Evolutionary conservation across 108 stramenopile genomes (phyloP), one percentile per base, ranked within the genome.

Genomic region (Cyclotella atomus): DNA sequence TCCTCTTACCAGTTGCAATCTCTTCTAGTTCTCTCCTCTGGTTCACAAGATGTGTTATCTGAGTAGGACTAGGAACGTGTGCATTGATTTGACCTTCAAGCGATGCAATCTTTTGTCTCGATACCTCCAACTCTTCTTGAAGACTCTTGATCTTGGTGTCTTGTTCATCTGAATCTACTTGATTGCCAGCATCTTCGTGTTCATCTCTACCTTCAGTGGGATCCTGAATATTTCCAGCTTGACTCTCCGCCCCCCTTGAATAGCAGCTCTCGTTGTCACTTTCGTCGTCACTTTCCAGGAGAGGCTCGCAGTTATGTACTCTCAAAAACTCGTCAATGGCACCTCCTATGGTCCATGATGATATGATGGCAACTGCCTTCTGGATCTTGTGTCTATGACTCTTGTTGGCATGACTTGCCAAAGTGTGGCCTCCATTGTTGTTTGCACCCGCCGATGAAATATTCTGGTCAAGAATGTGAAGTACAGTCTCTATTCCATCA

Each of bases 201-300:
- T 65, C 28, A 1, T 49, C 65, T 2, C 29, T n/a, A 19, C 33
- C 57, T 32, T 32, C 24, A 4, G n/a, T n/a, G n/a, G n/a, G n/a
- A n/a, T 68, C 46, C 7, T 2, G 3, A 34, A 14, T 33, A 19
- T 52, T 23, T 52, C 19, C 16, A n/a, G 56, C 56, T n/a, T 15
- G 1, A 30, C 68, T 70, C 16, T 70, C 54, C 28, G 33, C 30
- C n/a, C 45, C 45, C 49, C 44, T 43, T 5, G 55, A 43, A 43
- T 70, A 47, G n/a, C 46, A 57, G 25, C 68, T 70, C 27, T 12
- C 38, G 12, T 41, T 41, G 12, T 52, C 52, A 55, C 68, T 70
- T 19, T 70, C 68, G 46, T 70, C 68, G 29, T 70, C 68, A 38
- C 43, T 68, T 17, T 70, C 68, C 19, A 70, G 27, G n/a, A 70